Evolutionary conservation across 208 protist species (phyloP), one percentile per base, ranked within the genome.

Genomic region (Crithidia fasciculata): DNA sequence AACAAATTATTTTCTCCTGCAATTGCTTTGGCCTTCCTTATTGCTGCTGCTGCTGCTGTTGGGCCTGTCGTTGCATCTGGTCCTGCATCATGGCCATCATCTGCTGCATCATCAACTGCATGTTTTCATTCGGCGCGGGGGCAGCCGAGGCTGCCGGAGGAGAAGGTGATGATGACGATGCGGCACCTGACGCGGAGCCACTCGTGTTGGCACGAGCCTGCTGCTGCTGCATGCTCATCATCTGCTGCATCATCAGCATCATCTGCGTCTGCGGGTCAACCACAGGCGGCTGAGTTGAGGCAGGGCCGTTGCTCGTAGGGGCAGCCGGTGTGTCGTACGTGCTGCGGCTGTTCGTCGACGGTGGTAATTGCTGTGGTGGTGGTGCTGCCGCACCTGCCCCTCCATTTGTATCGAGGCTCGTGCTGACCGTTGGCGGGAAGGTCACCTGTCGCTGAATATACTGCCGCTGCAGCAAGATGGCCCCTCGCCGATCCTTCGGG

Each of bases 31-130:
- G 28, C 28, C 7, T 16, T 2, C 18, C 8, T 36, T 52, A 5
- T n/a, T 60, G 36, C 2, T 39, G 36, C 18, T 65, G 41, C 37
- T 37, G 53, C 43, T 70, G 57, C 8, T 73, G 40, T n/a, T 19
- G 43, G 28, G 28, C 28, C 16, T 67, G 45, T 43, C 79, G 74
- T 41, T 72, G 63, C 60, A 56, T 57, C 53, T 81, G 65, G 49
- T 86, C 64, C 73, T 86, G 76, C 81, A 86, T 75, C 73, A 79
- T 78, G 12, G 59, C 43, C 77, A 86, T 78, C 78, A 86, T 83
- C 15, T 62, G 47, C 44, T 80, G 67, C 62, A 80, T 80, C 55
- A 64, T 66, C 28, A 44, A 0, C 55, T 80, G 73, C 59, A 76
- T 76, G 13, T 67, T 45, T 15, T 78, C 75, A 74, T 65, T 64